Conservation (phyloP, 2,329 filamentous ascomycete species). For the Aureobasidium subglaciale region DNA sequence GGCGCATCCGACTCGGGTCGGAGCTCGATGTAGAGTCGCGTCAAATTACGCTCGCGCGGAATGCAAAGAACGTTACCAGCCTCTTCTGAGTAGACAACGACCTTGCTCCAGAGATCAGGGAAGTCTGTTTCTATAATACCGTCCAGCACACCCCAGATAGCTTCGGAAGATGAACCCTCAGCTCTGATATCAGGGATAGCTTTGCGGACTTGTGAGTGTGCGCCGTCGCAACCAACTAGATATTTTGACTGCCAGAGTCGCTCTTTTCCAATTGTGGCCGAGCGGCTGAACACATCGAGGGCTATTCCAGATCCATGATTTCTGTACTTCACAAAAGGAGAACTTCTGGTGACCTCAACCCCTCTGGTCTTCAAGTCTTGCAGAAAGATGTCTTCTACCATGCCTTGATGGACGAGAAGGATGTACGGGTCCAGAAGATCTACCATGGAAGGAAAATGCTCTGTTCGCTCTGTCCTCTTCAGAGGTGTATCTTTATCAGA, state of each 20-base stretch:
- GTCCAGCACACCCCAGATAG: conserved; percentile 66
- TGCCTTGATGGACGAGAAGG: conserved; percentile 60
- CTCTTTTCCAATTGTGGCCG: conserved; percentile 30
- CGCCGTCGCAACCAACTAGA: conserved; percentile 66
- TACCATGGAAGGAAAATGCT: conserved; percentile 56
- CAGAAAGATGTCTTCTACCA: conserved; percentile 65
- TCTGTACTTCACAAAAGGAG: conserved; percentile 51
- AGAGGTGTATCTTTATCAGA: conserved; percentile 37
- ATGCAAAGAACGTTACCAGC: conserved; percentile 67
- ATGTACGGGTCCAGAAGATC: conserved; percentile 49
- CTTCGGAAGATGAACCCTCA: conserved; percentile 44
- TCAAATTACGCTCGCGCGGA: conserved; percentile 66
- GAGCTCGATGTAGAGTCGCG: conserved; percentile 50
- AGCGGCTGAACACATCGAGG: conserved; percentile 37
- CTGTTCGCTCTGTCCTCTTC: conserved; percentile 55
- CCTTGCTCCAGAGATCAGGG: conserved; percentile 69
- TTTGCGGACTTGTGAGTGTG: conserved; percentile 62
- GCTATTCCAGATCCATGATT: conserved; percentile 31
- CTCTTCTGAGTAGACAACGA: conserved; percentile 59
- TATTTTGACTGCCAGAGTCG: conserved; percentile 52
- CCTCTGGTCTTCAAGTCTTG: conserved; percentile 61
- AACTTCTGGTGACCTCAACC: conserved; percentile 56
- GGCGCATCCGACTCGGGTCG: conserved; percentile 31
- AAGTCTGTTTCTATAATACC: conserved; percentile 65
- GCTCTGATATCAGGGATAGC: conserved; percentile 49